These are phyloP conservation scores for Gentiana macrophylla DNA, from an alignment of 257 asterid genomes.

Conservation along the genomic window DNA sequence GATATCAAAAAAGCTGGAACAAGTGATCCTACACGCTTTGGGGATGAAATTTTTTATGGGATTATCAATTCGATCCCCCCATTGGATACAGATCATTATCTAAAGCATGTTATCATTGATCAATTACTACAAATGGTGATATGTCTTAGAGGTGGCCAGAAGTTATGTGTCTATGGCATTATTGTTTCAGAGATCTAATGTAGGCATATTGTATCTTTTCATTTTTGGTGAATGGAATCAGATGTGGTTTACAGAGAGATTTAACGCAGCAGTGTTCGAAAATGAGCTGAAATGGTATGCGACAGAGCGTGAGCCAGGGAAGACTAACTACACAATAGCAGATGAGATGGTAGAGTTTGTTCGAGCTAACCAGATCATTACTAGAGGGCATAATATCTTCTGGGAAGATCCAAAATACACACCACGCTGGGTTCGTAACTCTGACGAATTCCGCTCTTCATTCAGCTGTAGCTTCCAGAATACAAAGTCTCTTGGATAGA, in stretches of 20 bases:
- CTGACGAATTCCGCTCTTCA: slow-evolving; percentile 26
- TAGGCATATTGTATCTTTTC: too few species aligned
- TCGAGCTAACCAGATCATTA: slow-evolving; percentile 30
- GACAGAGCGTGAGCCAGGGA: slow-evolving; percentile 39
- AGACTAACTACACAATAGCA: slow-evolving; percentile 46
- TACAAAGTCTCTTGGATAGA: slow-evolving; percentile 32
- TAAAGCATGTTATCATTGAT: too few species aligned
- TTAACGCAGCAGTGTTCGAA: slow-evolving; percentile 64
- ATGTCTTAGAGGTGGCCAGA: too few species aligned
- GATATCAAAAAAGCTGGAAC: background rate
- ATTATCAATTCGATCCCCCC: too few species aligned
- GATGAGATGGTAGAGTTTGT: slow-evolving; percentile 43
- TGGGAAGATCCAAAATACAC: slow-evolving; percentile 40
- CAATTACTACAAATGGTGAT: too few species aligned
- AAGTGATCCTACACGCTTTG: too few species aligned
- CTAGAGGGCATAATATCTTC: slow-evolving; percentile 58
- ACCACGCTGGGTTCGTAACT: slow-evolving; percentile 43
- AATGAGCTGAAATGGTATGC: slow-evolving; percentile 60
- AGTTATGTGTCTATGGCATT: too few species aligned
- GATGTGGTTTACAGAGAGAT: slow-evolving; percentile 49
- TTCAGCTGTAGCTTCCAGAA: slow-evolving; percentile 31
- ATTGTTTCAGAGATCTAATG: too few species aligned
- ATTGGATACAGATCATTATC: too few species aligned
- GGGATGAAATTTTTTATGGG: too few species aligned
- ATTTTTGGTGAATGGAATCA: slow-evolving; percentile 6